Evolutionary conservation across 306 rosid genomes (phyloP).

Genomic region (Alnus rubra): DNA sequence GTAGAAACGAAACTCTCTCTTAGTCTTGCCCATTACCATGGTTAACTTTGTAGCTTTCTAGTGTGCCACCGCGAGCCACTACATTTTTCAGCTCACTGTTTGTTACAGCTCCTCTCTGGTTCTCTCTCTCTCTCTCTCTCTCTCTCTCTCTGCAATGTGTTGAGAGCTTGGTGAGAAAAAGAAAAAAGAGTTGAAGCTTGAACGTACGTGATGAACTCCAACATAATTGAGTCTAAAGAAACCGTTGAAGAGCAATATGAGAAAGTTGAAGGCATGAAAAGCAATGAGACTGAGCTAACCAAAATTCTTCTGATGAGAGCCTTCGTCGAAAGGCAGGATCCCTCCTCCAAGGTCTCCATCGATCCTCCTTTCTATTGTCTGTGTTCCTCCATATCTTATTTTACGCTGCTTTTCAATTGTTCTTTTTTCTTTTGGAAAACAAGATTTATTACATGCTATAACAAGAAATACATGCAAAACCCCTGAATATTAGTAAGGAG

Average conservation of each 20-base stretch:
- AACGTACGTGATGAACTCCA: not conserved
- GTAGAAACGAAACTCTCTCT: too few species aligned
- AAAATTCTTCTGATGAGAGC: slow-evolving; percentile 27
- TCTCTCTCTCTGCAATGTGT: not conserved
- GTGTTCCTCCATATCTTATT: too few species aligned
- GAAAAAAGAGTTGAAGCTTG: not conserved
- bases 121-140: too few species aligned
- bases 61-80: too few species aligned
- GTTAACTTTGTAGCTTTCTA: too few species aligned
- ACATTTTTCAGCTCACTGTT: too few species aligned
- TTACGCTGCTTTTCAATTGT: not conserved
- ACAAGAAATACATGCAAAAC: too few species aligned
- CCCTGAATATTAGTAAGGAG: too few species aligned
- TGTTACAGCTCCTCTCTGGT: too few species aligned
- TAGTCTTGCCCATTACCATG: too few species aligned
- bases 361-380: not conserved
- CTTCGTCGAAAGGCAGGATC: slow-evolving; percentile 25
- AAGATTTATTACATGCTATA: not conserved
- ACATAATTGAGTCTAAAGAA: not conserved
- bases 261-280: not conserved
- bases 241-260: not conserved
- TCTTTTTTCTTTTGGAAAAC: not conserved
- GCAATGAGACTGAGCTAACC: slow-evolving; percentile 7
- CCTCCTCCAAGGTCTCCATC: slow-evolving; percentile 29
- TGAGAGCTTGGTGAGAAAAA: not conserved